Evolutionary conservation across 1,139 yeast species (phyloP).

Genomic region (Hyphopichia wangnamkhiaoensis): DNA sequence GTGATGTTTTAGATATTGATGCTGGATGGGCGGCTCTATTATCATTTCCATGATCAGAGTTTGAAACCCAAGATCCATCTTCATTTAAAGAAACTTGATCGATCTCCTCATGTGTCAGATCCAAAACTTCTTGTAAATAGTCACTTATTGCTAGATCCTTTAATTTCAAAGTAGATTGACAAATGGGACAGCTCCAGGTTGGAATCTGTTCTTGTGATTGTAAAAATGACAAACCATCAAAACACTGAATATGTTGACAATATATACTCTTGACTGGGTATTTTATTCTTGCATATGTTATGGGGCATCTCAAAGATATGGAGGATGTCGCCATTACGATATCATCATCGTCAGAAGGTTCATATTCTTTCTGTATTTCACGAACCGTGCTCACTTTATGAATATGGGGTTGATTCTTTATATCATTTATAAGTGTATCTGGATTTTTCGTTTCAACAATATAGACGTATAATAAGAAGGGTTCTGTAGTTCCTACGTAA

Average conservation of each 20-base stretch:
- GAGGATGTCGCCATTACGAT: conserved; percentile 57
- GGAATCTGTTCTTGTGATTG: conserved; percentile 63
- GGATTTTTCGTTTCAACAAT: conserved; percentile 51
- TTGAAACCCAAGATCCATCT: conserved; percentile 70
- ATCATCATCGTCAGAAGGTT: conserved; percentile 48
- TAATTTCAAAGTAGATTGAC: conserved; percentile 44
- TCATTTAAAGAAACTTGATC: conserved; percentile 55
- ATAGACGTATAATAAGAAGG: conserved; percentile 50
- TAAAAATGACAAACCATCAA: conserved; percentile 63
- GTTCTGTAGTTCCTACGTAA: conserved; percentile 52
- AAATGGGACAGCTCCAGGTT: conserved; percentile 70
- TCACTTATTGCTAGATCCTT: conserved; percentile 63
- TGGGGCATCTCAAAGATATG: conserved; percentile 63
- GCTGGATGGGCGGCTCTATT: conserved; percentile 7
- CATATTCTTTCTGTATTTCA: conserved; percentile 36
- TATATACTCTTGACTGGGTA: conserved; percentile 58
- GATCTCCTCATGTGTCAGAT: conserved; percentile 42
- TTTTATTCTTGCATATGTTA: conserved; percentile 60
- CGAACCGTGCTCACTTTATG: conserved; percentile 45
- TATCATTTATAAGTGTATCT: conserved; percentile 28
- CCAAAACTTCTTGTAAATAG: conserved; percentile 54
- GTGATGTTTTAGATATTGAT: neutral
- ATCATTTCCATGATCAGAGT: conserved; percentile 9
- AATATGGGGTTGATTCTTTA: conserved; percentile 45
- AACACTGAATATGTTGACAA: conserved; percentile 72